Evolutionary conservation across 225 moss, liverwort and hornwort genomes (phyloP).

Genomic region (Neckera pumila): DNA sequence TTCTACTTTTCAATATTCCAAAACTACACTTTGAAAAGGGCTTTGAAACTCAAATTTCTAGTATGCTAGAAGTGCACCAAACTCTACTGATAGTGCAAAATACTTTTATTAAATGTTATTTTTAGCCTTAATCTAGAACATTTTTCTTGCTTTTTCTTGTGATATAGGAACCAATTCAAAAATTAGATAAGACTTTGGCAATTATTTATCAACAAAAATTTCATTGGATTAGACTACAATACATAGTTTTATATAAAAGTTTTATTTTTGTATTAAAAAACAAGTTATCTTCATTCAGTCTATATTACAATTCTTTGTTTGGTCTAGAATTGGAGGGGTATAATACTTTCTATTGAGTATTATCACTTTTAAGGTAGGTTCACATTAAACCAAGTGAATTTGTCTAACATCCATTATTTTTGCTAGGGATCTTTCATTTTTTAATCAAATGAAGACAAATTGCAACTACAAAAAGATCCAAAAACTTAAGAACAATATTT

Average conservation of each 20-base stretch:
- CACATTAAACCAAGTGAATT: background rate
- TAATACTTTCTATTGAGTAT: background rate
- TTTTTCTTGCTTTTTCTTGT: background rate
- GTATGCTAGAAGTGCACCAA: too few relatives aligned
- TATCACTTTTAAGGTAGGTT: background rate
- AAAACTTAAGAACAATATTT: background rate
- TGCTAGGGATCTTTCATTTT: background rate
- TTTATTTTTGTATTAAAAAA: background rate
- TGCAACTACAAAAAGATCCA: background rate
- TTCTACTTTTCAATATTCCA: too few relatives aligned
- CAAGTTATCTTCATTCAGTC: fast-evolving
- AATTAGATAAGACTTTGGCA: background rate
- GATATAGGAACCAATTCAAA: background rate
- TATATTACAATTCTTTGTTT: background rate
- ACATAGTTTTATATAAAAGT: background rate
- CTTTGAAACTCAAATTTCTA: too few relatives aligned
- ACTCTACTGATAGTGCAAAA: too few relatives aligned
- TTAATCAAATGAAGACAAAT: background rate
- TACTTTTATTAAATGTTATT: too few relatives aligned
- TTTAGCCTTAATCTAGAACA: too few relatives aligned
- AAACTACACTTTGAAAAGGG: too few relatives aligned
- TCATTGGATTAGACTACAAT: background rate
- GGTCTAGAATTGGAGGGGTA: fast-evolving
- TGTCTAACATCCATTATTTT: background rate
- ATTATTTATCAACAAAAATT: background rate